These are phyloP conservation scores for Aschersonia sp. DNA, from an alignment of 2,329 filamentous ascomycete genomes.

Conservation along the genomic window DNA sequence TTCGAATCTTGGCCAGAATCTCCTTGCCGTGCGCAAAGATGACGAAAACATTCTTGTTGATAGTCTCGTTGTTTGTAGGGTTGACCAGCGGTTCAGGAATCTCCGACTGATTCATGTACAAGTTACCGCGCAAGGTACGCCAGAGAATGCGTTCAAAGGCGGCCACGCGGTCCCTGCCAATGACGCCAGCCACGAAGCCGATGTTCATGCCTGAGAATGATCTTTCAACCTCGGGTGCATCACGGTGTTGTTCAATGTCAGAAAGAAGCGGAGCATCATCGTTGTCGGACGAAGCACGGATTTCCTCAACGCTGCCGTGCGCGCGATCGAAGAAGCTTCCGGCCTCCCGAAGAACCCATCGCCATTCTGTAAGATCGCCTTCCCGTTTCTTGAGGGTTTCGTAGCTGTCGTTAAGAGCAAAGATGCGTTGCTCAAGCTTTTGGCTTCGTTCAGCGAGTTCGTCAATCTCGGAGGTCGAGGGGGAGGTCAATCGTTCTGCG, in stretches of 20 bases:
- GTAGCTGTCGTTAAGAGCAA: conserved; percentile 92
- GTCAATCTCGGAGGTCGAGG: conserved; percentile 89
- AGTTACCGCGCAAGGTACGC: conserved; percentile 89
- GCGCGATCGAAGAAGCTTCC: conserved; percentile 95
- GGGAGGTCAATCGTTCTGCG: conserved; percentile 69
- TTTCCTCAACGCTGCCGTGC: conserved; percentile 92
- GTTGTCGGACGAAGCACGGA: conserved; percentile 75
- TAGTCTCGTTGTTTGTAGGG: conserved; percentile 78
- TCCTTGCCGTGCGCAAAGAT: conserved; percentile 98
- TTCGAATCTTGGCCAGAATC: conserved; percentile 95
- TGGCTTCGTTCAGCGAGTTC: conserved; percentile 87
- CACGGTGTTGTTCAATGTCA: conserved; percentile 74
- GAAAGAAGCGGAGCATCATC: conserved; percentile 88
- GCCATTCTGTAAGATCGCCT: conserved; percentile 94
- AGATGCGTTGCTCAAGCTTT: conserved; percentile 79
- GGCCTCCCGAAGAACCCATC: conserved; percentile 92
- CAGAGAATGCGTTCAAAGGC: conserved; percentile 96
- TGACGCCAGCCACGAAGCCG: conserved; percentile 93
- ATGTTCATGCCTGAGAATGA: conserved; percentile 98
- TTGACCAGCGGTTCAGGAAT: conserved; percentile 89
- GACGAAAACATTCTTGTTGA: conserved; percentile 97
- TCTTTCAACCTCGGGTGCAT: conserved; percentile 55
- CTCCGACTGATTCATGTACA: conserved; percentile 99
- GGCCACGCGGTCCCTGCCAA: conserved; percentile 79
- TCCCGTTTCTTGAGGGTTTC: conserved; percentile 96